Base-by-base conservation (phyloP, 1,284 basidiomycete genomes). In the Mycena sp. region DNA sequence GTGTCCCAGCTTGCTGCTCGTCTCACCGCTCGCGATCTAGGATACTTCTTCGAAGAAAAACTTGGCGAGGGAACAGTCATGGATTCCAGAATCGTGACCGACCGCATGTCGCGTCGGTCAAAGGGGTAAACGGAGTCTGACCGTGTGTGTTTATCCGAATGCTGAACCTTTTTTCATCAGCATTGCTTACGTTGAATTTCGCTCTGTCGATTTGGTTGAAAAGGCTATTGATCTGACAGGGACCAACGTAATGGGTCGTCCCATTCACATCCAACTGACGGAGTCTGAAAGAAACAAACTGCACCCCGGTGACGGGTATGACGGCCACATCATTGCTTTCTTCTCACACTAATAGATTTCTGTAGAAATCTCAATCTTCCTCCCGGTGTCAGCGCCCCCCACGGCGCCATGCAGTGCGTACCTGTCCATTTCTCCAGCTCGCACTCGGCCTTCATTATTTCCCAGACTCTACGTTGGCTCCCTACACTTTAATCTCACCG, bases 11-110 rank as follows among this genome's bases (percentile, higher is more conserved):
- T 99, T 74, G 94, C 97, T 70, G 94, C 95, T 61, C 89, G 95
- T 73, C 89, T 99, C 76, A 97, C 95, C 62, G 95, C 96, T 73
- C 87, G 94, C 74, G 97, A 99, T 82, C 83, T 99, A 76, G 96
- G 96, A 67, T 94, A 97, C 79, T 99, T 99, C 83, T 99, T 99
- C 76, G 97, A 99, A 83, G 94, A 98, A 76, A 96, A 95, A 77
- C 85, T 98, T 32, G 96, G 96, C 26, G 92, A 94, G 78, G 90
- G 91, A 44, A 88, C 93, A 28, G 97, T 99, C 4, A 89, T 95
- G 81, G 97, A 99, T 72, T 95, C 96, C 19, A 85, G 95, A 65
- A 95, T 99, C 72, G 96, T 99, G 43, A 97, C 94, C 12, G 97
- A 99, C 76, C 86, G 95, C 67, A 82, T 96, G 55, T 96, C 95